Evolutionary conservation across 306 rosid species (phyloP), one percentile per base, ranked within the genome.

Genomic region (Castanopsis chinensis): DNA sequence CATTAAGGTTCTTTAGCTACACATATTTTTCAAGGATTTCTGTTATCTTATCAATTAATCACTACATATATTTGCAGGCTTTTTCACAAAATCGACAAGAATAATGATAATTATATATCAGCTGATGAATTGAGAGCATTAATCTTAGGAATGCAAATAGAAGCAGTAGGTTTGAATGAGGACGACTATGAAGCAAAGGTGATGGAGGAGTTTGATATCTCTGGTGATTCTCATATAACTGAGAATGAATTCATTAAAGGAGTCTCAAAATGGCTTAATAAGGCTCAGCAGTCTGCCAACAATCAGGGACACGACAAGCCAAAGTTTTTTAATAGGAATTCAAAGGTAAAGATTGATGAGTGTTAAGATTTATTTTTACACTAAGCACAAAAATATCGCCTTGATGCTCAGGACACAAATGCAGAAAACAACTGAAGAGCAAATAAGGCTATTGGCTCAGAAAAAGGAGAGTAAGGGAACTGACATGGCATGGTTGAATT

Each of bases 241-340:
- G 86, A 76, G 75, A 30, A 28, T 32, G 84, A 82, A 65, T 86
- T 86, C 64, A 59, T 82, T 11, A 8, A 52, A 27, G 86, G 82
- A 68, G 71, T 86, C 77, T 72, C 82, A 23, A 82, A 86, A 33
- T 86, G 84, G 89, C 54, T 86, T 19, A 9, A 27, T 57, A 45
- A 18, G 18, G 37, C 81, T 37, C 41, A 41, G 27, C 45, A 71
- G 13, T 6, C 69, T 28, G 69, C 64, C 56, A 19, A 27, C 3
- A 6, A 7, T 54, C 10, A 32, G 30, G 64, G 20, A 55, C 71
- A 28, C 5, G 75, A 30, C 54, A 72, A 53, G 20, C 56, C 33
- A 63, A 59, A 69, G 53, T 13, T 58, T 49, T 55, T 73, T 18
- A 20, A 54, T n/a, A 25, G 55, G 15, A 77, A 33, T 7, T 51